Evolutionary conservation across 306 rosid genomes (phyloP).

Genomic region (Cyclanthera cordifolia): DNA sequence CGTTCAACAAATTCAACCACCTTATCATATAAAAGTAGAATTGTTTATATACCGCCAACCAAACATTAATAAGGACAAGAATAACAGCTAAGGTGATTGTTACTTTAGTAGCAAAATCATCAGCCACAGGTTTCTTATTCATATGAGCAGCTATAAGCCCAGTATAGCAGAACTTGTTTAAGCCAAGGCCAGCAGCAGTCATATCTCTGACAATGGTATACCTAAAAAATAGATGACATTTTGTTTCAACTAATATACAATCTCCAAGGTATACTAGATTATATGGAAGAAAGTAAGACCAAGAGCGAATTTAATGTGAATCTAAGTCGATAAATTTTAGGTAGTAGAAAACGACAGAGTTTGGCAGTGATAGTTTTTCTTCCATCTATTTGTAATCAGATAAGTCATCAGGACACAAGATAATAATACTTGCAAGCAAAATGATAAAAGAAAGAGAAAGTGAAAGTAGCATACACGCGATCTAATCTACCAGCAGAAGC

Average conservation of each 20-base stretch:
- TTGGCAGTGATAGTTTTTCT: not conserved
- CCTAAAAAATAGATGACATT: conserved; percentile 30
- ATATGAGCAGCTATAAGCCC: conserved; percentile 74
- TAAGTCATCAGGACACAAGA: not conserved
- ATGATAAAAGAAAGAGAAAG: conserved; percentile 6
- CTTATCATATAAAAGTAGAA: conserved; percentile 34
- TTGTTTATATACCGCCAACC: conserved; percentile 14
- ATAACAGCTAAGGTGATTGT: conserved; percentile 14
- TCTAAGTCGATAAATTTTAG: not conserved
- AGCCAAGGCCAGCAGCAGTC: conserved; percentile 95
- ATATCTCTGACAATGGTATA: conserved; percentile 85
- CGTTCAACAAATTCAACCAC: conserved; percentile 81
- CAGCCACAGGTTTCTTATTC: conserved; percentile 58
- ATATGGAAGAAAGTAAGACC: not conserved
- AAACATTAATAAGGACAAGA: conserved; percentile 13
- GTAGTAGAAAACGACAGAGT: not conserved
- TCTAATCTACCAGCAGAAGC: conserved; percentile 76
- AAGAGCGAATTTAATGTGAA: not conserved
- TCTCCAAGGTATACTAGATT: not conserved
- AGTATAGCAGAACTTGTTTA: conserved; percentile 78
- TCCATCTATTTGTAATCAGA: not conserved
- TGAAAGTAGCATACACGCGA: conserved; percentile 53
- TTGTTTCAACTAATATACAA: not conserved
- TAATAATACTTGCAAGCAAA: not conserved
- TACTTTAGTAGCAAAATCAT: conserved; percentile 80